A percentile compares a stretch with the other conserved stretches of the same genome.
phyloP scores from a whole-genome alignment of 106 monocot genomes.

The Acanthochlamys bracteata region DNA sequence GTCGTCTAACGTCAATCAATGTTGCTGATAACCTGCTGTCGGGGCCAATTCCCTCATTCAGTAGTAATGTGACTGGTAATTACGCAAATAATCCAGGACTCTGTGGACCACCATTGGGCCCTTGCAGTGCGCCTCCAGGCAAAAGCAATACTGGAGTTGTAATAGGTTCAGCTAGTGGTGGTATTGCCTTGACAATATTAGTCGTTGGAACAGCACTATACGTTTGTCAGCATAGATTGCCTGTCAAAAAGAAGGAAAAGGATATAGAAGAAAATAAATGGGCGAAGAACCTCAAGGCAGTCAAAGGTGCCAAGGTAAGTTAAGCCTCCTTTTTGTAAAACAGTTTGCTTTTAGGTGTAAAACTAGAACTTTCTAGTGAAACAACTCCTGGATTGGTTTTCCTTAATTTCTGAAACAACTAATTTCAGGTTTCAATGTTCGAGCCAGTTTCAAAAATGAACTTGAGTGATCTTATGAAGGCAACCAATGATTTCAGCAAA shows the following conservation, averaged over 20 bases:
- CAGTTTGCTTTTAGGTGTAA: too few species aligned
- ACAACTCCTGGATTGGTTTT: too few species aligned
- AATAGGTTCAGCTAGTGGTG: constrained; percentile 50
- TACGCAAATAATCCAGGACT: constrained; percentile 55
- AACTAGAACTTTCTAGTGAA: too few species aligned
- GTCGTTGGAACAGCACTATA: constrained; percentile 39
- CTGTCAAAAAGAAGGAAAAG: constrained; percentile 43
- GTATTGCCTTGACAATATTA: constrained; percentile 26
- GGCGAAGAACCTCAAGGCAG: constrained; percentile 52
- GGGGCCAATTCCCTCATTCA: constrained; percentile 45
- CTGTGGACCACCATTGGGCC: constrained; percentile 47
- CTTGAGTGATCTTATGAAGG: constrained; percentile 36
- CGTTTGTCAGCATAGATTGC: constrained; percentile 39
- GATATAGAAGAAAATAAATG: constrained; percentile 47
- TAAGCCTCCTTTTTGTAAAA: too few species aligned
- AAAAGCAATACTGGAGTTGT: constrained; percentile 41
- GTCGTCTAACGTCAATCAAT: constrained; percentile 46
- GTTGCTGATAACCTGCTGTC: constrained; percentile 61
- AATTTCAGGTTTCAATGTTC: constrained; percentile 37
- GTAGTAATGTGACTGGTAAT: neutral
- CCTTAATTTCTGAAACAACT: neutral
- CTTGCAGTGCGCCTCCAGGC: constrained; percentile 17
- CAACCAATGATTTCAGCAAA: constrained; percentile 33
- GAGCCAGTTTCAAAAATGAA: constrained; percentile 37
- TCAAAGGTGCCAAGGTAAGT: constrained; percentile 48